These are phyloP conservation scores for Umbilicaria muhlenbergii DNA, from an alignment of 495 filamentous ascomycete genomes.

Conservation along the genomic window DNA sequence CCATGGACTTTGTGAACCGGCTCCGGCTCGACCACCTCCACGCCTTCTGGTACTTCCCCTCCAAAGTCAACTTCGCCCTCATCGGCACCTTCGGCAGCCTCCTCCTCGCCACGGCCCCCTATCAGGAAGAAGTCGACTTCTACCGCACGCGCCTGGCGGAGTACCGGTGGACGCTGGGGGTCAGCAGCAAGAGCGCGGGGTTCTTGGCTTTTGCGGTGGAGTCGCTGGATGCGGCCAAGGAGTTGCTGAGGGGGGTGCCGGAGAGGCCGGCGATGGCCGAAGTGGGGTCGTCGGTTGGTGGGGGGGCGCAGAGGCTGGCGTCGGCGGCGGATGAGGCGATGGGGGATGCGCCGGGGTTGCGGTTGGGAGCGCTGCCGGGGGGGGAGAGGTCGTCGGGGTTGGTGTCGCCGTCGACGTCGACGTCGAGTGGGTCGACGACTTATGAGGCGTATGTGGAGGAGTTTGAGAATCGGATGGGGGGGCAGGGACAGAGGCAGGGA, in stretches of 20 bases:
- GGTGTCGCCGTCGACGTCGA: slow-evolving; percentile 11
- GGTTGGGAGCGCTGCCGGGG: too few species aligned
- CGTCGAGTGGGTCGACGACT: too few species aligned
- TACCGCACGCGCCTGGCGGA: slow-evolving; percentile 74
- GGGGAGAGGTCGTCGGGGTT: slow-evolving; percentile 2
- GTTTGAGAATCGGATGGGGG: too few species aligned
- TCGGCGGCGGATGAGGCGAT: too few species aligned
- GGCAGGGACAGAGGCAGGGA: too few species aligned
- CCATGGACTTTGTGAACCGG: slow-evolving; percentile 43
- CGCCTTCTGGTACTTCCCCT: slow-evolving; percentile 39
- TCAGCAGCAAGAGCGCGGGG: slow-evolving; percentile 65
- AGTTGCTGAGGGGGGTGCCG: slow-evolving; percentile 31
- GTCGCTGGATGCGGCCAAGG: slow-evolving; percentile 28
- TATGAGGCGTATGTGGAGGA: too few species aligned
- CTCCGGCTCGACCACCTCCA: slow-evolving; percentile 35
- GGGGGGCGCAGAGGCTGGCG: slow-evolving; percentile 4
- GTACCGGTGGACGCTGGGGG: slow-evolving; percentile 86
- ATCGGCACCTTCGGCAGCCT: slow-evolving; percentile 45
- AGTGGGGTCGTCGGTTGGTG: slow-evolving; percentile 18
- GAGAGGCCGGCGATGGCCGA: slow-evolving; percentile 27
- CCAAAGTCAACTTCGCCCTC: slow-evolving; percentile 37
- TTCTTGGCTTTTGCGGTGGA: slow-evolving; percentile 42
- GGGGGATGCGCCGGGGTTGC: too few species aligned
- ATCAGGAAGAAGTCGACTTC: slow-evolving; percentile 87
- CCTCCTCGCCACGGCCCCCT: slow-evolving; percentile 74